These are phyloP conservation scores for Scolecobasidium constrictum DNA, from an alignment of 2,329 filamentous ascomycete genomes.

Conservation along the genomic window DNA sequence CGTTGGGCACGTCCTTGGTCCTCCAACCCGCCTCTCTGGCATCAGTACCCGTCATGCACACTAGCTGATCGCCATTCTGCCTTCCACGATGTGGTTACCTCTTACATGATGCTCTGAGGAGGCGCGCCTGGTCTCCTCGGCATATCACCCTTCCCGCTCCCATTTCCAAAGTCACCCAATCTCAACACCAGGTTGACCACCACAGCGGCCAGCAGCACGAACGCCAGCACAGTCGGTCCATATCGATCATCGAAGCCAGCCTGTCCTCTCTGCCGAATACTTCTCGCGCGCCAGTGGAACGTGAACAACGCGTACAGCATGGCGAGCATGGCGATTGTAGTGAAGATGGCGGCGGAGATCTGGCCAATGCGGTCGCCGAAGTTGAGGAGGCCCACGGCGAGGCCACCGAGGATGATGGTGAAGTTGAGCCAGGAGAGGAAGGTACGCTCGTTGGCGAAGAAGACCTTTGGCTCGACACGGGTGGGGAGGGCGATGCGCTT, in stretches of 20 bases:
- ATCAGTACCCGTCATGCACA: neutral
- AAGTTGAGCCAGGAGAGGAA: constrained; percentile 99
- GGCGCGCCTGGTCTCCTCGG: neutral
- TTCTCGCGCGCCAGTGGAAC: constrained; percentile 94
- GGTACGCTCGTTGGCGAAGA: constrained; percentile 99
- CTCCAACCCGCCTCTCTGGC: neutral
- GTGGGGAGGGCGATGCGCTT: constrained; percentile 98
- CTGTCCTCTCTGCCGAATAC: constrained; percentile 81
- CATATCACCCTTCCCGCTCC: neutral
- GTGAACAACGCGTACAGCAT: constrained; percentile 94
- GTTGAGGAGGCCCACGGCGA: constrained; percentile 94
- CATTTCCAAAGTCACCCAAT: constrained; percentile 7
- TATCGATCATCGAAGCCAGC: constrained; percentile 95
- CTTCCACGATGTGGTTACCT: neutral
- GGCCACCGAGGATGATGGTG: constrained; percentile 92
- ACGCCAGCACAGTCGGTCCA: constrained; percentile 79
- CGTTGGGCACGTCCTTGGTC: too few relatives aligned
- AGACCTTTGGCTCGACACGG: constrained; percentile 97
- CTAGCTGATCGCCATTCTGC: neutral
- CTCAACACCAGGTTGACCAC: constrained; percentile 90
- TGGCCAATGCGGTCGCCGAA: constrained; percentile 92
- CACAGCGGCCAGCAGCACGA: constrained; percentile 80
- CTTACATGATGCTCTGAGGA: neutral
- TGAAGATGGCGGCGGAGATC: constrained; percentile 90
- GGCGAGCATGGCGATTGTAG: constrained; percentile 81